Base-by-base conservation (phyloP, 345 rosid genomes). In the Euphorbia lathyris region DNA sequence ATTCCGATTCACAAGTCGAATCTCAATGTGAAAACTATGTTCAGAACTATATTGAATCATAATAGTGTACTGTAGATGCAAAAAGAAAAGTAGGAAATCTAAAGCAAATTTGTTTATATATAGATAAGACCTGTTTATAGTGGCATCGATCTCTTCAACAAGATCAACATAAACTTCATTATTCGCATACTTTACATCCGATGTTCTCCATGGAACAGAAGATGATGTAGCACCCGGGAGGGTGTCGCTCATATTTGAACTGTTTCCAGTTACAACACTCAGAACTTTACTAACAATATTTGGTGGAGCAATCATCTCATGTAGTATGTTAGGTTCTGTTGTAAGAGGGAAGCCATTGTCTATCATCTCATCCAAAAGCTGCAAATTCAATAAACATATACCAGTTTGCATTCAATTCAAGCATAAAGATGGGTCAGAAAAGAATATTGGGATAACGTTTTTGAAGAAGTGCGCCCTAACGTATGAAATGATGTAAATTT, bases 281-380 rank as follows among this genome's bases (percentile, higher is more conserved):
- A 89, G 71, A 83, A 95, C 77, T 84, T 90, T 92, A 87, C 87
- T 92, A 61, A 90, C 97, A 36, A 95, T 79, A 79, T 85, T 90
- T 5, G 98, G 97, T 34, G 94, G 96, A 74, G 97, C 90, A 70
- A 95, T 95, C 98, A 95, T 92, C 86, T 92, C 98, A 58, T 90
- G 88, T 16, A 95, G 77, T 71, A 92, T 89, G 74, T 87, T 92
- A 27, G 89, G 91, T 82, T 95, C 99, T 57, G 98, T 92, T 22
- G 98, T 90, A 70, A 95, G 92, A 36, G 99, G 99, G 83, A 87
- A 92, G 70, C 98, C 98, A 75, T 95, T 95, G 77, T 90, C 96
- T 76, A 95, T 92, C 99, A 95, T 95, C 90, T 95, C 98, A 77
- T 95, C 98, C 80, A 91, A 72, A 68, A 91, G 95, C 97, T 94